Evolutionary conservation across 768 basidiomycete genomes (phyloP), one percentile per base, ranked within the genome.

Genomic region (Rhodotorula diobovata): DNA sequence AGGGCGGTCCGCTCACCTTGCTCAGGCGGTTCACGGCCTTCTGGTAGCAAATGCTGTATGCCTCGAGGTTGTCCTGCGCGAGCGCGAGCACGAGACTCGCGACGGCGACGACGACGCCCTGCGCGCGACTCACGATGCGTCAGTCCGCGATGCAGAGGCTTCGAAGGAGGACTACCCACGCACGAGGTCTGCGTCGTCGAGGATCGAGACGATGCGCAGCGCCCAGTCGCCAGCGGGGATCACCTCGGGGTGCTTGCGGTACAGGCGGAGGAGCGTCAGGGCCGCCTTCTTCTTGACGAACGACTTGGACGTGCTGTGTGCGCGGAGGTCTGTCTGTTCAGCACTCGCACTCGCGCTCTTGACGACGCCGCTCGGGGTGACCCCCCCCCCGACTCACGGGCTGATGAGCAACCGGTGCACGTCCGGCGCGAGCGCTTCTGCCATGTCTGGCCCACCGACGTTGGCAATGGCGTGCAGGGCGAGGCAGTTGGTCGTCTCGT

Each of bases 271-370:
- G 39, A 98, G 81, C 0, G 96, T 98, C 68, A 99, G 81, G 2
- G 96, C 96, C 4, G 96, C 95, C 80, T 99, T 99, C 83, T 99
- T 99, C 84, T 93, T 94, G 64, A 98, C 96, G 76, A 99, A 97
- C 58, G 84, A 90, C 76, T 89, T 88, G 2, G 95, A 97, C 30
- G 94, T 97, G 55, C 95, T 98, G 76, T 7, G 8, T 37, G 4
- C 1, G n/a, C 30, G 8, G 15, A 14, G 20, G 21, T 6, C 35
- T 14, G 18, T 20, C 30, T 20, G 2, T 2, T 10, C 18, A 1
- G 54, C 20, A 54, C 53, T 10, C 11, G 20, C 12, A 18, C 4
- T 9, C 12, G 45, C 45, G 45, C 12, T 45, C 20, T 28, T n/a
- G n/a, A n/a, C n/a, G n/a, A n/a, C n/a, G n/a, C n/a, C n/a, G n/a